Base-by-base conservation (phyloP, 805 yeast species). In the Saccharomyces cerevisiae region DNA sequence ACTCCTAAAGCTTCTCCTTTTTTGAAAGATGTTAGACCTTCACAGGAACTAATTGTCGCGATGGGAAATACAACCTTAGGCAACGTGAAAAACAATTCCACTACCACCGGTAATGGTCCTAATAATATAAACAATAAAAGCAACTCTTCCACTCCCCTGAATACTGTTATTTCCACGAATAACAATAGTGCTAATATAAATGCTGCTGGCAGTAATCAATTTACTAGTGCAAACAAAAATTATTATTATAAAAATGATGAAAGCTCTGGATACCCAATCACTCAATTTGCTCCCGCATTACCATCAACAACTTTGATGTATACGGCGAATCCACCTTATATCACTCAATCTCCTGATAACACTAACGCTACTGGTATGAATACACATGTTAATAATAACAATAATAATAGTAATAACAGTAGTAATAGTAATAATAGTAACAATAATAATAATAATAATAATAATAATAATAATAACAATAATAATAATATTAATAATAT, bases 21-120 rank as follows among this genome's bases (percentile, higher is more conserved):
- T 21, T 75, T 88, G 53, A 77, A 77, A 55, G 77, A 80, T 55
- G 58, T 81, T 0, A 68, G 68, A 17, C 76, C 85, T 6, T 73
- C 80, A 2, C 65, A 69, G 17, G 76, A 74, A 10, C 69, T 85
- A 46, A 75, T 83, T 76, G 72, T 70, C 54, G 84, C 87, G 0
- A 75, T 84, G 48, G 79, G 80, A 59, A 81, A 80, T 52, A 74
- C 80, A 13, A 75, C 83, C 0, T 70, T 84, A 22, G 89, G 90
- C 1, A 83, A 83, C 0, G 78, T 79, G 63, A 60, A 59, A 32
- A 51, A 55, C 28, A 53, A 52, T 46, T 8, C 51, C 13, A 17
- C 24, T 21, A 36, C 43, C 8, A 36, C 17, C 6, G 24, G 22
- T 1, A 36, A 17, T 13, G 17, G 22, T 17, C 6, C 43, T 36